Base-by-base conservation (phyloP, 2,329 filamentous ascomycete genomes). In the Colletotrichum agaves region DNA sequence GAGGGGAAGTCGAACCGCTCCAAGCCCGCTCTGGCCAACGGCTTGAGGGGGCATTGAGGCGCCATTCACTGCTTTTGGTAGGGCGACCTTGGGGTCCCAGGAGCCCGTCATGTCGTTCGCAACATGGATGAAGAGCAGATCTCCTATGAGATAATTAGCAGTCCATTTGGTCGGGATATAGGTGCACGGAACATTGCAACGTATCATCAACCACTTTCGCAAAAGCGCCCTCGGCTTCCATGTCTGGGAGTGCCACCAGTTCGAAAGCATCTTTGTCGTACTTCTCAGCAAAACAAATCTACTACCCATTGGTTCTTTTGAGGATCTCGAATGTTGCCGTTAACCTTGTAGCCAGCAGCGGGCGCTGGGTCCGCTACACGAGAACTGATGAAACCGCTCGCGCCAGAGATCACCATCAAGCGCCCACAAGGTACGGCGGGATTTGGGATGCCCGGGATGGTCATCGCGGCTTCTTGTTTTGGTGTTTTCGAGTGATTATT, bases 381-480 rank as follows among this genome's bases (percentile, higher is more conserved):
- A 41, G 78, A 76, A 8, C 77, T 80, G 33, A 81, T 77, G 67
- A 81, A 80, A 63, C 80, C 80, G 66, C 81, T 83, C 67, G 76
- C 76, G 33, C 80, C 80, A 1, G 80, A 82, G 23, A 82, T 78
- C 13, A 78, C 74, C 19, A 82, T 70, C 12, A 33, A 23, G 15
- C 37, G 21, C 4, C 52, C 52, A 5, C 17, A 35, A 7, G 61
- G 52, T 31, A 63, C 21, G 5, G 19, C 58, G n/a, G 59, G 39
- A 13, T 59, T 37, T 13, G 39, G 39, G 39, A 43, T 43, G 39
- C 39, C 39, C 4, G 39, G 39, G 39, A 43, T 43, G 5, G 39
- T 43, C 39, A 43, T 43, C 15, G n/a, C 15, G n/a, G n/a, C n/a
- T n/a, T n/a, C n/a, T n/a, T n/a, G n/a, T n/a, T n/a, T n/a, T n/a